These are phyloP conservation scores for Paecilomyces sp. DNA, from an alignment of 2,329 filamentous ascomycete species.

Conservation along the genomic window DNA sequence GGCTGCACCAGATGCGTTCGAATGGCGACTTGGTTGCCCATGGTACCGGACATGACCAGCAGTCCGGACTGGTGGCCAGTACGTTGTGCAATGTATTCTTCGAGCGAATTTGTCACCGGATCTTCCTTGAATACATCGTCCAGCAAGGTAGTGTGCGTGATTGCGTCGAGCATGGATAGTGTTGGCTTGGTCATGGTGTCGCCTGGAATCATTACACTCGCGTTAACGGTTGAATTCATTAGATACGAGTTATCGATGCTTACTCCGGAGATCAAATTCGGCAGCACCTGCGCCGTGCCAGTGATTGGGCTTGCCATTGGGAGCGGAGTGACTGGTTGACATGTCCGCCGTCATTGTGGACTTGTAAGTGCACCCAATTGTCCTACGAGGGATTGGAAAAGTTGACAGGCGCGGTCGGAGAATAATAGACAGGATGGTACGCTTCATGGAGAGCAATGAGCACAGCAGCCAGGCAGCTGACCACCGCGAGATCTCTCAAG, in stretches of 20 bases:
- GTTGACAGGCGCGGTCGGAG: slow-evolving; percentile 1
- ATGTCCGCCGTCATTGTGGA: slow-evolving; percentile 14
- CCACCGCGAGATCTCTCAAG: background rate
- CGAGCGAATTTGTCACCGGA: slow-evolving; percentile 66
- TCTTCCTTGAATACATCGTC: slow-evolving; percentile 85
- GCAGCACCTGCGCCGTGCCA: slow-evolving; percentile 44
- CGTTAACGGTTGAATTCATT: background rate
- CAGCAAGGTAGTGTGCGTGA: slow-evolving; percentile 64
- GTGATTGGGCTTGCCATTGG: slow-evolving; percentile 16
- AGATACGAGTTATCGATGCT: slow-evolving; percentile 6
- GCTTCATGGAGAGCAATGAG: slow-evolving; percentile 4
- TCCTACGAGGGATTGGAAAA: slow-evolving; percentile 2
- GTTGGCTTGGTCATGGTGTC: slow-evolving; percentile 73
- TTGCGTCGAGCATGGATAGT: slow-evolving; percentile 71
- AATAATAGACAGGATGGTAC: slow-evolving; percentile 7
- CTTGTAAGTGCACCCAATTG: slow-evolving; percentile 4
- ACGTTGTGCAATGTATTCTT: slow-evolving; percentile 65
- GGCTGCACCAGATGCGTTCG: slow-evolving; percentile 71
- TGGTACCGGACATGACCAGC: slow-evolving; percentile 82
- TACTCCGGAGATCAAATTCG: slow-evolving; percentile 51
- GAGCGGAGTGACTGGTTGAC: slow-evolving; percentile 10
- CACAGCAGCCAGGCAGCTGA: background rate
- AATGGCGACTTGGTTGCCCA: slow-evolving; percentile 86
- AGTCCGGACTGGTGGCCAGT: slow-evolving; percentile 70
- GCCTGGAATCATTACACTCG: slow-evolving; percentile 29